A percentile compares a stretch with the other conserved stretches of the same genome.
These are phyloP conservation scores for Forsythia suspensa DNA, from an alignment of 257 asterid genomes.

Conservation along the genomic window DNA sequence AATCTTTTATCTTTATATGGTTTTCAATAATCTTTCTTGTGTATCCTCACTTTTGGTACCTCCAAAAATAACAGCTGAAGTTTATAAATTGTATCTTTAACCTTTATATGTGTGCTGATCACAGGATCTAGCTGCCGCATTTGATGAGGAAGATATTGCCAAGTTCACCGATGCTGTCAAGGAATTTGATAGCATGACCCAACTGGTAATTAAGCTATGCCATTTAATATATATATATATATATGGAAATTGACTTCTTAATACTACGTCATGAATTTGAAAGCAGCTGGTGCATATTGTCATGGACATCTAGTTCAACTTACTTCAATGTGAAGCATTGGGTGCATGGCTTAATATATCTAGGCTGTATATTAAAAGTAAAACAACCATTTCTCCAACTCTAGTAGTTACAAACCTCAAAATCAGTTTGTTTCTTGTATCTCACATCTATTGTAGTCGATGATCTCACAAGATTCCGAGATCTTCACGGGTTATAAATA, in stretches of 20 bases:
- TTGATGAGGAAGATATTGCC: conserved; percentile 58
- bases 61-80: background rate
- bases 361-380: background rate
- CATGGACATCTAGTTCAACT: background rate
- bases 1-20: background rate
- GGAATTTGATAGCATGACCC: conserved; percentile 61
- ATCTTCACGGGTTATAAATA: background rate
- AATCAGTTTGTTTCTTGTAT: background rate
- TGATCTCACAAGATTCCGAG: background rate
- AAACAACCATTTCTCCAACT: background rate
- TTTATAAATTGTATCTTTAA: background rate
- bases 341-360: background rate
- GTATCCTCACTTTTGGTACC: conserved; percentile 6
- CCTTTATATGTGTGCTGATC: conserved; percentile 19
- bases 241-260: conserved; percentile 6
- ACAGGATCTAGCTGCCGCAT: conserved; percentile 50
- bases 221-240: background rate
- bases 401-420: background rate
- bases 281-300: background rate
- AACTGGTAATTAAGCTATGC: conserved; percentile 37
- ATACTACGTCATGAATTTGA: background rate
- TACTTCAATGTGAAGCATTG: conserved; percentile 3
- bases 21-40: conserved; percentile 6
- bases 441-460: background rate
- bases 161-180: conserved; percentile 56